Evolutionary conservation across 2,329 filamentous ascomycete species (phyloP), one percentile per base, ranked within the genome.

Genomic region (Cadophora luteo-olivacea): DNA sequence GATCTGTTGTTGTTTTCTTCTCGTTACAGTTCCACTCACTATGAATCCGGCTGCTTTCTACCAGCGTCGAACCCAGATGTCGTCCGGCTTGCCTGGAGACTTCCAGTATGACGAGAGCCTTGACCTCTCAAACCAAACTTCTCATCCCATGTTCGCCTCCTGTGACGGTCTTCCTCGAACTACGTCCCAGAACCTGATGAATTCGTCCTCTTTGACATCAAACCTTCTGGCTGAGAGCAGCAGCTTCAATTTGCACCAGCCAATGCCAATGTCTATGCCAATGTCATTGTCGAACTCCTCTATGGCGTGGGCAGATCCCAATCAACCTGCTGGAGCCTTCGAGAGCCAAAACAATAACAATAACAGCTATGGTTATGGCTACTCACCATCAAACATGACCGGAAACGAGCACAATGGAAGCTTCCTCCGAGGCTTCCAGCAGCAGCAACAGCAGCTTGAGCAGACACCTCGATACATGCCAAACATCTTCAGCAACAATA

Each of bases 31-130:
- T 49, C n/a, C 36, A 38, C 22, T 48, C 70, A 74, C 60, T 66
- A 76, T 77, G 76, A 69, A 75, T 74, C 66, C 71, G 65, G 70
- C 68, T 33, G 70, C 74, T 48, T 74, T 74, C 66, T 70, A 73
- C 33, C 71, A 67, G 19, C 45, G n/a, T 64, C 70, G 32, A 8
- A 24, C 64, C 70, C 72, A 75, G 45, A 67, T 70, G 36, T 62
- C 73, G 32, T 64, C 73, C 25, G 65, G 70, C 68, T 72, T 75
- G 66, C 64, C 72, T 61, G 66, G 68, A 61, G 66, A 70, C 49
- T 72, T 71, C 61, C 72, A 71, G 52, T 72, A 74, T 72, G 65
- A 61, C 63, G 73, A 72, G 55, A 73, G 32, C 63, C 54, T 67
- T 33, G 58, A 51, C 36, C 32, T 62, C n/a, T 49, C 69, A 65